Percentiles rank a stretch among this genome's conserved stretches.
Conservation (phyloP, 352 stramenopile species). For the Phytopythium helicoides region DNA sequence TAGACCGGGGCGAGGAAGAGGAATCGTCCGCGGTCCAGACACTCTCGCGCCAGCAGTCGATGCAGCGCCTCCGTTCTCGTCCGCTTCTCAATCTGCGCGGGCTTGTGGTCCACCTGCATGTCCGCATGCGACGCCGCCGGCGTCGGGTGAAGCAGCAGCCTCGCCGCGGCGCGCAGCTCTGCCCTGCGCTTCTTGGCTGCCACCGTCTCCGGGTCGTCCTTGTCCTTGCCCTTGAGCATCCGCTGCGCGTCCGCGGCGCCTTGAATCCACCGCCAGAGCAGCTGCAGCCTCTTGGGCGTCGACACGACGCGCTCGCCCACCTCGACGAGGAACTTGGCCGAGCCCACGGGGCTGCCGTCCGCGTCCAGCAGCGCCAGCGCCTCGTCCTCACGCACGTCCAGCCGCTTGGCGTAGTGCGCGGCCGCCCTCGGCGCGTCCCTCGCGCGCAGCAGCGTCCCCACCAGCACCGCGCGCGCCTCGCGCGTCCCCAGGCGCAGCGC, state of each 20-base stretch:
- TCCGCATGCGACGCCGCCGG: slow-evolving; percentile 5
- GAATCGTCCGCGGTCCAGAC: slow-evolving; percentile 29
- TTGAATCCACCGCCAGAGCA: slow-evolving; percentile 72
- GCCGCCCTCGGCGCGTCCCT: slow-evolving; percentile 43
- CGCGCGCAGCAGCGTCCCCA: slow-evolving; percentile 35
- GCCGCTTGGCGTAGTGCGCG: slow-evolving; percentile 65
- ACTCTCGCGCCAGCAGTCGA: slow-evolving; percentile 40
- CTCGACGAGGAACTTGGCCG: slow-evolving; percentile 63
- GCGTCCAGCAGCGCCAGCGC: slow-evolving; percentile 19
- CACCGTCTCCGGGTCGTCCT: not conserved
- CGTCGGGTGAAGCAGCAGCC: slow-evolving; percentile 39
- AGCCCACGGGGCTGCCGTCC: slow-evolving; percentile 16
- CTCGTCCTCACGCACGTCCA: slow-evolving; percentile 29
- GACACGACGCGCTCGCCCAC: slow-evolving; percentile 28
- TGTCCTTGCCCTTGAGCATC: not conserved
- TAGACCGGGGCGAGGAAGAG: slow-evolving; percentile 36
- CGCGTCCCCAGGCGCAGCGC: slow-evolving; percentile 34
- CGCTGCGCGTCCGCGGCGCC: slow-evolving; percentile 1
- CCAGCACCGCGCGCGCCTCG: slow-evolving; percentile 34
- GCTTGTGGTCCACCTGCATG: slow-evolving; percentile 13
- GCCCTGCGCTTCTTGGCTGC: slow-evolving; percentile 1
- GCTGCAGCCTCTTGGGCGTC: slow-evolving; percentile 30
- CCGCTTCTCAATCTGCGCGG: slow-evolving; percentile 14
- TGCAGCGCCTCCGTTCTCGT: slow-evolving; percentile 37
- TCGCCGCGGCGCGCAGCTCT: slow-evolving; percentile 22